These are phyloP conservation scores for Colletotrichum lupini DNA, from an alignment of 2,329 filamentous ascomycete genomes.

Conservation along the genomic window DNA sequence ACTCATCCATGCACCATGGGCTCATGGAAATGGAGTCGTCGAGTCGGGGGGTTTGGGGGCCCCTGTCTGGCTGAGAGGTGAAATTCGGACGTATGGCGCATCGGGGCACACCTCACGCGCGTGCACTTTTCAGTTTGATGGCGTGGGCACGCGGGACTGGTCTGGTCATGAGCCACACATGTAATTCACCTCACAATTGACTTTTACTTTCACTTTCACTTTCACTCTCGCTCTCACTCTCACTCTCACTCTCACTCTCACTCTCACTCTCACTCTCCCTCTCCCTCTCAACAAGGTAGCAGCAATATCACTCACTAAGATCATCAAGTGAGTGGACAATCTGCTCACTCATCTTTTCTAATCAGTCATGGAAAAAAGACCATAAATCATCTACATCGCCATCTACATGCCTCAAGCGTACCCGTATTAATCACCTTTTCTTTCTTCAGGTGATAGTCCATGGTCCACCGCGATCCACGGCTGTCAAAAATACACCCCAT, in stretches of 20 bases:
- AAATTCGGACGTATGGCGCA: neutral
- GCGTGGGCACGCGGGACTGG: neutral
- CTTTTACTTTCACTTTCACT: neutral
- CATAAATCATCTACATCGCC: neutral
- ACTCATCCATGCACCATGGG: neutral
- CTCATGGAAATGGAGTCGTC: neutral
- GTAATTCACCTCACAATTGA: neutral
- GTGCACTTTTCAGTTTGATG: neutral
- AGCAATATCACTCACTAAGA: neutral
- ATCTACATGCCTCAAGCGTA: neutral
- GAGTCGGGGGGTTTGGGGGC: slow-evolving; percentile 10
- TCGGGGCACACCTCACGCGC: neutral
- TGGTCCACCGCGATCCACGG: neutral
- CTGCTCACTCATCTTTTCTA: neutral
- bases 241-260: no score
- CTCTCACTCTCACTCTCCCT: no score
- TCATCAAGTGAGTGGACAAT: neutral
- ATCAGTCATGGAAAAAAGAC: neutral
- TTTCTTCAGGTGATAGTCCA: neutral
- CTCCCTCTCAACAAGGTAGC: neutral
- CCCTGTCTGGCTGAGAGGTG: slow-evolving; percentile 19
- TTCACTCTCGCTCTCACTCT: no score
- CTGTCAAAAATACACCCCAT: neutral
- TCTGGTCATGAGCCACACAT: neutral
- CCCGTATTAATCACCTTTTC: neutral